These are phyloP conservation scores for Phylloporus sp. DNA, from an alignment of 768 basidiomycete species.

Conservation along the genomic window DNA sequence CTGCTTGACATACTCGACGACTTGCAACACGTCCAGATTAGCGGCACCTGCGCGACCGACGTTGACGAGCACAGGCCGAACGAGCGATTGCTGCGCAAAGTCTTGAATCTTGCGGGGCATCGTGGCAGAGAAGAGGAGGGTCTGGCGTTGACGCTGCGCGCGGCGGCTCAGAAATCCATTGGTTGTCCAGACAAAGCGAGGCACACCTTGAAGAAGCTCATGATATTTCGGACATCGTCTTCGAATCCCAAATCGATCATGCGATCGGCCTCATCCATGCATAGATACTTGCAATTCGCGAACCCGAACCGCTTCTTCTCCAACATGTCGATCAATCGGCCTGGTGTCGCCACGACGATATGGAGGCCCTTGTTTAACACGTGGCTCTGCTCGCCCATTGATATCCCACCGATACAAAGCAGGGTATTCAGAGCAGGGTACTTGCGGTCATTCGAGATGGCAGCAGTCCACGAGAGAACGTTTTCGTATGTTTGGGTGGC, in stretches of 20 bases:
- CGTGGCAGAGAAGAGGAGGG: constrained; percentile 94
- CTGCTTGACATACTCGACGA: constrained; percentile 98
- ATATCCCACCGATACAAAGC: constrained; percentile 96
- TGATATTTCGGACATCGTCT: constrained; percentile 97
- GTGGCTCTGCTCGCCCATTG: constrained; percentile 96
- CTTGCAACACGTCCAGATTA: constrained; percentile 92
- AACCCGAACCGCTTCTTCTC: constrained; percentile 93
- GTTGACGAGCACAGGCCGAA: constrained; percentile 91
- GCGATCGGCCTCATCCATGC: constrained; percentile 98
- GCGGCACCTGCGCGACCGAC: constrained; percentile 98
- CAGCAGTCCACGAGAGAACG: constrained; percentile 77
- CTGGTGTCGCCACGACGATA: constrained; percentile 95
- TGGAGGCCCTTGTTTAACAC: constrained; percentile 89
- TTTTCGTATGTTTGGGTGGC: constrained; percentile 98
- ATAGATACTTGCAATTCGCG: constrained; percentile 91
- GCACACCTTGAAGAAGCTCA: constrained; percentile 95
- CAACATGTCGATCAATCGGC: constrained; percentile 95
- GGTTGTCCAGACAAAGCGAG: background rate
- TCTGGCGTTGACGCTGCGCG: constrained; percentile 87
- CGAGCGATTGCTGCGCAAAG: constrained; percentile 95
- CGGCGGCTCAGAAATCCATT: background rate
- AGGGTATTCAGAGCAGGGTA: constrained; percentile 87
- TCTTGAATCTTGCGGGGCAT: constrained; percentile 99
- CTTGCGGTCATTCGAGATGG: constrained; percentile 71
- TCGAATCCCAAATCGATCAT: constrained; percentile 99